phyloP scores from a whole-genome alignment of 306 rosid species.

The Potentilla sterilis region DNA sequence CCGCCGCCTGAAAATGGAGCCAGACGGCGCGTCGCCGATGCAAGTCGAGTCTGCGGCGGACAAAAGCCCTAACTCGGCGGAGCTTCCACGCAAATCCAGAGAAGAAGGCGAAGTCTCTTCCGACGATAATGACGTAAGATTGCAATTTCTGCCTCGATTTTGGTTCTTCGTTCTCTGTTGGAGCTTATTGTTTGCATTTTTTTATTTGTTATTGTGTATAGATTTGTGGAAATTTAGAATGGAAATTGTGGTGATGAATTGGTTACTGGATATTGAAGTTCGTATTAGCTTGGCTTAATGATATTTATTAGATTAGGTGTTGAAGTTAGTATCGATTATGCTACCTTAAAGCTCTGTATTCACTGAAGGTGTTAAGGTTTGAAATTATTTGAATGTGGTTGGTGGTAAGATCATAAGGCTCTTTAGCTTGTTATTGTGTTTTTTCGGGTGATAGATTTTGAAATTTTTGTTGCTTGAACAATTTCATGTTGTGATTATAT shows the following conservation, averaged over 20 bases:
- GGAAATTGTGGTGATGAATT: neutral
- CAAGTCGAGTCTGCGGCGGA: conserved; percentile 21
- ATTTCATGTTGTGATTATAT: neutral
- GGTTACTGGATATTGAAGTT: neutral
- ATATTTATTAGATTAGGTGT: neutral
- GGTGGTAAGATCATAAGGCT: neutral
- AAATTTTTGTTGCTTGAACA: neutral
- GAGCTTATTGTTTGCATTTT: neutral
- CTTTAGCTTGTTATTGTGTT: neutral
- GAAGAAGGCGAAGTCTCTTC: conserved; percentile 94
- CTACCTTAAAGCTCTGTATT: neutral
- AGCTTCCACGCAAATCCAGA: conserved; percentile 40
- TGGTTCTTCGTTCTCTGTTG: neutral
- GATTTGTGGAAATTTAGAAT: neutral
- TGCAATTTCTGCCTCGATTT: neutral
- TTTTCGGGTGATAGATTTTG: neutral
- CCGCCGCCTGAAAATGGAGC: conserved; percentile 26
- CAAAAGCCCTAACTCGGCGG: conserved; percentile 24
- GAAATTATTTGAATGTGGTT: neutral
- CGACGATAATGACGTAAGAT: conserved; percentile 41
- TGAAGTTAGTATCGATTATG: neutral
- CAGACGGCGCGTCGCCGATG: conserved; percentile 21
- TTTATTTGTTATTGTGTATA: neutral
- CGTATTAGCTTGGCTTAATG: neutral
- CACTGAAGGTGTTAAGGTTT: neutral